Percentiles rank a stretch among this genome's conserved stretches.
These are phyloP conservation scores for Moesziomyces sp. DNA, from an alignment of 1,284 basidiomycete species.

Conservation along the genomic window DNA sequence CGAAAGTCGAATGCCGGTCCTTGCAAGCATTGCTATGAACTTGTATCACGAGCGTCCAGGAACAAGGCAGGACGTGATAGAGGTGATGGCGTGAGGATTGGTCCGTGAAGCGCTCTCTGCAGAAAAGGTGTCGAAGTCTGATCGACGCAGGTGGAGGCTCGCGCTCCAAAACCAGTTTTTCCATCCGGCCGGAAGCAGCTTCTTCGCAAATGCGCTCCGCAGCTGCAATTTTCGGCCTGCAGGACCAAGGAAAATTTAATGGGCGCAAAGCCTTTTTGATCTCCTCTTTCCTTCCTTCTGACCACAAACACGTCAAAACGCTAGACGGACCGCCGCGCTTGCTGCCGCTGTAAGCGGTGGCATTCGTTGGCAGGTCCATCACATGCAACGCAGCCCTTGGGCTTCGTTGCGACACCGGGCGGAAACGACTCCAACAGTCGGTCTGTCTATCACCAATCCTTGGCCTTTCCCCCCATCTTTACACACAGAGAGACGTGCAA, in stretches of 20 bases:
- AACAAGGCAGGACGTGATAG: neutral
- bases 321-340: constrained; percentile 9
- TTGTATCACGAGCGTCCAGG: too few species aligned
- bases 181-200: neutral
- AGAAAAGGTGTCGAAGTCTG: too few species aligned
- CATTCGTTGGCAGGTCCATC: neutral
- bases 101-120: neutral
- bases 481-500: constrained; percentile 46
- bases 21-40: neutral
- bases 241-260: neutral
- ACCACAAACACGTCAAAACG: constrained; percentile 27
- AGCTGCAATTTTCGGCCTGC: neutral
- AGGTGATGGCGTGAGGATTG: neutral
- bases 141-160: too few species aligned
- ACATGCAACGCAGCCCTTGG: neutral
- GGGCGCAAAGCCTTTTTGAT: neutral
- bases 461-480: neutral
- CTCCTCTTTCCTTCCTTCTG: constrained; percentile 7
- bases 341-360: neutral
- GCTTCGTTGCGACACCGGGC: neutral
- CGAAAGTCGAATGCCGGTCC: neutral
- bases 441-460: neutral
- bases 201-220: neutral
- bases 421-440: neutral
- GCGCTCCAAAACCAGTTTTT: neutral